Evolutionary conservation across 768 basidiomycete species (phyloP).

Genomic region (Leccinum sublutescens): DNA sequence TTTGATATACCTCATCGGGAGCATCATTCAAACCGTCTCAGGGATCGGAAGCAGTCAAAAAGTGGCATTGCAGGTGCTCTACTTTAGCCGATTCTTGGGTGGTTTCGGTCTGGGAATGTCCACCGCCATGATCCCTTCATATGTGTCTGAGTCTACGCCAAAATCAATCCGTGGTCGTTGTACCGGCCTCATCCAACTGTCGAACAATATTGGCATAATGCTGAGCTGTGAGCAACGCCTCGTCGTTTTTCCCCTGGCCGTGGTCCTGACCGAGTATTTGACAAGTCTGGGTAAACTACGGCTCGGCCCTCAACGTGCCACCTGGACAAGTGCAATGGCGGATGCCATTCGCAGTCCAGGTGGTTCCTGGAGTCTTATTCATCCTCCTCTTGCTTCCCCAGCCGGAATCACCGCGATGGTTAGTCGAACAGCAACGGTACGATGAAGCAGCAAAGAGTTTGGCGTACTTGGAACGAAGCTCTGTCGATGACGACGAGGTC

Average conservation of each 20-base stretch:
- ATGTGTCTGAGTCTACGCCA: slow-evolving; percentile 51
- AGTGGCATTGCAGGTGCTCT: slow-evolving; percentile 39
- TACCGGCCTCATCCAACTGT: slow-evolving; percentile 42
- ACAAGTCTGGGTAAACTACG: slow-evolving; percentile 49
- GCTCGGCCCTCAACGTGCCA: slow-evolving; percentile 36
- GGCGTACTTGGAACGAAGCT: slow-evolving; percentile 35
- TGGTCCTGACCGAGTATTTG: slow-evolving; percentile 1
- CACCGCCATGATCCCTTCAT: slow-evolving; percentile 48
- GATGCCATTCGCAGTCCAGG: slow-evolving; percentile 49
- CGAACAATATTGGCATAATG: slow-evolving; percentile 34
- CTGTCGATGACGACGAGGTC: slow-evolving; percentile 36
- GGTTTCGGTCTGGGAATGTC: slow-evolving; percentile 64
- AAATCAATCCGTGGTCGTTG: slow-evolving; percentile 49
- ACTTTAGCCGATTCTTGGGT: slow-evolving; percentile 53
- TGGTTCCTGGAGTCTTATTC: slow-evolving; percentile 53
- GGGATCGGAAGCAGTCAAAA: slow-evolving; percentile 40
- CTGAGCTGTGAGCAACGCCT: slow-evolving; percentile 30
- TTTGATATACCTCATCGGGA: slow-evolving; percentile 47
- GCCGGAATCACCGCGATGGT: slow-evolving; percentile 58
- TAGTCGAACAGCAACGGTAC: slow-evolving; percentile 45
- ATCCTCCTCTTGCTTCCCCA: slow-evolving; percentile 45
- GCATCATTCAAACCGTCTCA: slow-evolving; percentile 42
- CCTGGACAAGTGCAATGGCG: slow-evolving; percentile 49
- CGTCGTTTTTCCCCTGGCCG: neutral
- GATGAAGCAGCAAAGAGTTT: slow-evolving; percentile 41